Evolutionary conservation across 805 yeast species (phyloP).

Genomic region (Hanseniaspora osmophila): DNA sequence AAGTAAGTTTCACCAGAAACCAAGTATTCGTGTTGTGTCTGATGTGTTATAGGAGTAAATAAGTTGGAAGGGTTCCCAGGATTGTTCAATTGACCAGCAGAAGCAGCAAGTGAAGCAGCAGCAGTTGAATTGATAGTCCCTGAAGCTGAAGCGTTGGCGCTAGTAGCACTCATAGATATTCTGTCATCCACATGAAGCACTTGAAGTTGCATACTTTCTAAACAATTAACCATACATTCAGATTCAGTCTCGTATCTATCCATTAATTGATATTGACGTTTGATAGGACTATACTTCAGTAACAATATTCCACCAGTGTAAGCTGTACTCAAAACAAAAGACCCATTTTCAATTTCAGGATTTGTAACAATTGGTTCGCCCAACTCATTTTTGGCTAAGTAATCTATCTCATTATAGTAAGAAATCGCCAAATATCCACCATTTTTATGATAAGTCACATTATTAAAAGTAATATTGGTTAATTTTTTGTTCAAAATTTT

Average conservation of each 20-base stretch:
- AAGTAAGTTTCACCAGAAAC: background rate
- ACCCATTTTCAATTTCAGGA: constrained; percentile 13
- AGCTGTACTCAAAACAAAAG: constrained; percentile 36
- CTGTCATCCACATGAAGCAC: background rate
- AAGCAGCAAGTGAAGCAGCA: background rate
- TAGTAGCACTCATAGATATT: background rate
- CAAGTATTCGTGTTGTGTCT: background rate
- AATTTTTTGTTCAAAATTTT: constrained; percentile 11
- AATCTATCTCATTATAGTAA: constrained; percentile 43
- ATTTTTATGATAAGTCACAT: constrained; percentile 54
- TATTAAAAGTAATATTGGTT: constrained; percentile 36
- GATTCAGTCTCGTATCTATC: background rate
- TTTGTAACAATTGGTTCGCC: constrained; percentile 48
- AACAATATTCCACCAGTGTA: constrained; percentile 43
- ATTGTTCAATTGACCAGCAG: background rate
- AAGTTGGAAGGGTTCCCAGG: background rate
- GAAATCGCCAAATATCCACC: constrained; percentile 52
- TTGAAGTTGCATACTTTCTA: background rate
- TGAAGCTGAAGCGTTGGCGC: background rate
- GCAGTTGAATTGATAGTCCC: background rate
- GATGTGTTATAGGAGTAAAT: background rate
- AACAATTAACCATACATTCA: background rate
- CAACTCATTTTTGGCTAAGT: constrained; percentile 60
- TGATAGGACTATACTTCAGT: constrained; percentile 49
- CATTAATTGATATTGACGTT: constrained; percentile 65